Evolutionary conservation across 2,329 filamentous ascomycete genomes (phyloP).

Genomic region (Alternaria triticimaculans): DNA sequence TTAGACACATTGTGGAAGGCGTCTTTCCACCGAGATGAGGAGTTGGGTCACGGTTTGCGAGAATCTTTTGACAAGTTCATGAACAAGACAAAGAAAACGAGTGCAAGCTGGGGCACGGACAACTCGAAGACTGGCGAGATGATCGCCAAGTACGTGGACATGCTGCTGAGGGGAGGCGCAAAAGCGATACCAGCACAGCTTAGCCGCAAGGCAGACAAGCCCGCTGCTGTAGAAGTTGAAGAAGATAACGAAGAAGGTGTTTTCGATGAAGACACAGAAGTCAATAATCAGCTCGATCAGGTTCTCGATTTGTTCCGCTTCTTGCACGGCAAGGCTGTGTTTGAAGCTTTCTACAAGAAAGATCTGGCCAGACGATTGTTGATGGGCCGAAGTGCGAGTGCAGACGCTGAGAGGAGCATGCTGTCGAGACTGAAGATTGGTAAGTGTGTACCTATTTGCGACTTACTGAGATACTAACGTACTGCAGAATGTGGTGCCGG

Average conservation of each 20-base stretch:
- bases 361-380: conserved; percentile 88
- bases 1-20: conserved; percentile 78
- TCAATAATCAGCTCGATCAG: conserved; percentile 90
- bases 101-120: conserved; percentile 76
- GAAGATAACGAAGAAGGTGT: conserved; percentile 66
- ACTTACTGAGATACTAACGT: conserved; percentile 10
- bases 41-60: conserved; percentile 77
- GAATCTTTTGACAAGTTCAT: conserved; percentile 90
- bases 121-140: conserved; percentile 97
- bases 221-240: conserved; percentile 65
- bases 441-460: conserved; percentile 30
- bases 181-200: conserved; percentile 79
- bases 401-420: conserved; percentile 96
- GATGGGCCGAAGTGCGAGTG: conserved; percentile 90
- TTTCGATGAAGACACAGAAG: conserved; percentile 87
- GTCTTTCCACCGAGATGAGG: conserved; percentile 79
- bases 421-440: conserved; percentile 82
- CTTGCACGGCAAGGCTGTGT: conserved; percentile 95
- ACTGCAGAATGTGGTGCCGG: conserved; percentile 80
- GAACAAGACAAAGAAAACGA: conserved; percentile 80
- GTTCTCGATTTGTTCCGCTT: conserved; percentile 95
- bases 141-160: conserved; percentile 96
- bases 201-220: conserved; percentile 63
- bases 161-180: conserved; percentile 83
- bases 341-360: conserved; percentile 99